Base-by-base conservation (phyloP, 2,329 filamentous ascomycete genomes). In the Arthrobotrys musiformis region DNA sequence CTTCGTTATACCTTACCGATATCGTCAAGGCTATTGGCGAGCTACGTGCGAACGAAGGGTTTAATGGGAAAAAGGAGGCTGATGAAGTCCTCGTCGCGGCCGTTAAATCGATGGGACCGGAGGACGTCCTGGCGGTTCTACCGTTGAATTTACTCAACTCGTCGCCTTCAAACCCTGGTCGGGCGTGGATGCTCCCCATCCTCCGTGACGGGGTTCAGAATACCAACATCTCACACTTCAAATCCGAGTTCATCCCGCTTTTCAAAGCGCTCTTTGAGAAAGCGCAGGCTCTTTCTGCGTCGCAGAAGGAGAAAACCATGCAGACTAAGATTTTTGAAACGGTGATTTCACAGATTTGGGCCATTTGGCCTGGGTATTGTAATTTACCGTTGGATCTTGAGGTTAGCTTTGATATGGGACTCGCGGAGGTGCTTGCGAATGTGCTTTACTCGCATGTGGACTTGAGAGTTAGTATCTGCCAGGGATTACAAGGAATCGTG, bases 291-390 rank as follows among this genome's bases (percentile, higher is more conserved):
- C 92, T 98, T 4, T 86, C 97, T 54, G 92, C 92, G 13, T 79
- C 78, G 6, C 86, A 89, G 22, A 90, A 89, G 13, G 92, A 94
- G 82, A 97, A 97, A 86, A 95, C 93, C 0, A 94, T 97, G 88
- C 93, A 98, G 83, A 89, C 95, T 82, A 99, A 99, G 86, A 96
- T 99, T 74, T 99, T 95, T 82, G 94, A 99, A 85, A 98, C 95
- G 0, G 86, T 99, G 3, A 93, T 99, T 7, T 92, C 96, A 80
- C 95, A 99, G 82, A 94, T 94, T 46, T 99, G 95, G 95, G 93
- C 93, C 0, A 91, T 92, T 62, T 87, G 99, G 15, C 94, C 95
- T 0, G 95, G 95, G 0, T 99, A 97, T 85, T 98, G 95, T 83
- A 93, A 97, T 82, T 86, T 97, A 66, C 94, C 95, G 0, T 84